These are phyloP conservation scores for Diaporthe amygdali DNA, from an alignment of 2,329 filamentous ascomycete genomes.

Conservation along the genomic window DNA sequence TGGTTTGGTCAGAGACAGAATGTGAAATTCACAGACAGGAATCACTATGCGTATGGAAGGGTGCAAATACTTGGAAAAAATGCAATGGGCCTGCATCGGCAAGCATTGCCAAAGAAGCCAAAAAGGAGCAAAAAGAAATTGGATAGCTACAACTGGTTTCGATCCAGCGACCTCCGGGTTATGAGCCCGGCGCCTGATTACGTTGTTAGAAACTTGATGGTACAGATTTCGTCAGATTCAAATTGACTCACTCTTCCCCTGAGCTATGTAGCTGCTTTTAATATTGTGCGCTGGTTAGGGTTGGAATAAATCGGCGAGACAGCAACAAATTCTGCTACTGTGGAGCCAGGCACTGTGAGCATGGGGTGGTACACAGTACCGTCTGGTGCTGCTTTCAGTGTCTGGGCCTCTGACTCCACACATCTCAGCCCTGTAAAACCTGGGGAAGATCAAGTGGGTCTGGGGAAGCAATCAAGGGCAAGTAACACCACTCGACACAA, in stretches of 20 bases:
- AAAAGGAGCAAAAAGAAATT: not conserved
- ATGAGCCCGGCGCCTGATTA: conserved; percentile 26
- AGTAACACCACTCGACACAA: not conserved
- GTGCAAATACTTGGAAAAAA: too few species aligned
- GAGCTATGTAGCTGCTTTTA: conserved; percentile 22
- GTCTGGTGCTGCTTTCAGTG: not conserved
- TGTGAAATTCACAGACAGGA: too few species aligned
- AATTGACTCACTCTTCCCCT: conserved; percentile 24
- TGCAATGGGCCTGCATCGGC: not conserved
- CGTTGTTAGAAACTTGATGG: not conserved
- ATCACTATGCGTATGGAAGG: too few species aligned
- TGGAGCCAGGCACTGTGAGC: not conserved
- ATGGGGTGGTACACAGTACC: not conserved
- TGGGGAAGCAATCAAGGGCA: not conserved
- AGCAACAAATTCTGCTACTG: not conserved
- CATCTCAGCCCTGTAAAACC: conserved; percentile 2
- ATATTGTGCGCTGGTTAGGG: not conserved
- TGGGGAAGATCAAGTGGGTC: conserved; percentile 2
- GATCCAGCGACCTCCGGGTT: conserved; percentile 28
- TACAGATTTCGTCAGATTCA: not conserved
- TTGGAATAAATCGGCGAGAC: not conserved
- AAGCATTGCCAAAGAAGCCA: not conserved
- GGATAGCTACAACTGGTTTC: conserved; percentile 26
- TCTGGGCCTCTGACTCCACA: not conserved
- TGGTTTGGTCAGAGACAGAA: too few species aligned